A percentile compares a stretch with the other conserved stretches of the same genome.
These are phyloP conservation scores for Flaveria trinervia DNA, from an alignment of 129 eudicot species.

Conservation along the genomic window DNA sequence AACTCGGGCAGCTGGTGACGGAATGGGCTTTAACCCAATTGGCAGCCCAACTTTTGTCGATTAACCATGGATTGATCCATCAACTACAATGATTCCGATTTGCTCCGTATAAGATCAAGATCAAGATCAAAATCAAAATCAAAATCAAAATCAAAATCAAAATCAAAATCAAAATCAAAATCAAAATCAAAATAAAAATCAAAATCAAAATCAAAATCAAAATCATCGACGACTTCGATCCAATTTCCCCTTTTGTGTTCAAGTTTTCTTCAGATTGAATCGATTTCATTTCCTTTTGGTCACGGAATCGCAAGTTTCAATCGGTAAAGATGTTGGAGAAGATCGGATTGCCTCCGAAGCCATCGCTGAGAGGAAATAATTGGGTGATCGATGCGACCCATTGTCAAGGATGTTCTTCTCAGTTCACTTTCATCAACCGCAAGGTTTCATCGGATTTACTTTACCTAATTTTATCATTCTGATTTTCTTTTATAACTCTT, in stretches of 20 bases:
- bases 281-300: slow-evolving; percentile 7
- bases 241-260: not conserved
- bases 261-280: slow-evolving; percentile 3
- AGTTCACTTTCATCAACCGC: slow-evolving; percentile 92
- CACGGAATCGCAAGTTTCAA: not conserved
- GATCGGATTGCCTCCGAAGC: slow-evolving; percentile 90
- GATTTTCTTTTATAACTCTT: not conserved
- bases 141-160: too few relatives aligned
- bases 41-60: too few relatives aligned
- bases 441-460: slow-evolving; percentile 52
- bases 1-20: too few relatives aligned
- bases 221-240: slow-evolving; percentile 14
- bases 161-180: not conserved
- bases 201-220: not conserved
- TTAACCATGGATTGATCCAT: not conserved
- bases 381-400: slow-evolving; percentile 93
- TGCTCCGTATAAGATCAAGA: not conserved
- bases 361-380: slow-evolving; percentile 77
- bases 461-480: not conserved
- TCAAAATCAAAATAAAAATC: not conserved
- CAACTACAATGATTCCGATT: slow-evolving; percentile 5
- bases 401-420: slow-evolving; percentile 91
- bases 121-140: not conserved
- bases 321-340: slow-evolving; percentile 78
- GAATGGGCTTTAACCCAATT: not conserved